phyloP scores from a whole-genome alignment of 1,139 yeast species.

The Kodamaea sp. region DNA sequence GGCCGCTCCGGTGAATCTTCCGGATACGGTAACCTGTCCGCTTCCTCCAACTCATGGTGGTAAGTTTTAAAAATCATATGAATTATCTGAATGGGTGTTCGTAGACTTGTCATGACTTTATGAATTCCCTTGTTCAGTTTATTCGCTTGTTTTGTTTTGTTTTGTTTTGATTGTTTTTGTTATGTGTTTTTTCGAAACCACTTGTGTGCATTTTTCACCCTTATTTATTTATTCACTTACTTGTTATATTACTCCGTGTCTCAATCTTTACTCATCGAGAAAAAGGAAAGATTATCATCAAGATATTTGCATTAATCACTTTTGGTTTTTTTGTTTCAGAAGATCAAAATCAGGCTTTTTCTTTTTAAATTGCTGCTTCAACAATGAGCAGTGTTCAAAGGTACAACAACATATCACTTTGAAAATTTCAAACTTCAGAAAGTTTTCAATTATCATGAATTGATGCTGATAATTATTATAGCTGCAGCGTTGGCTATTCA shows the following conservation, averaged over 20 bases:
- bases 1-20: constrained; percentile 25
- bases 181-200: constrained; percentile 10
- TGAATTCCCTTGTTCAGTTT: too few relatives aligned
- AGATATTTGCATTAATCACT: constrained; percentile 26
- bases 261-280: constrained; percentile 26
- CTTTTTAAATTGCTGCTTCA: constrained; percentile 13
- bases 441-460: constrained; percentile 11
- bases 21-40: constrained; percentile 32
- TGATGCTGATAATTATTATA: constrained; percentile 11
- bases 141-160: too few relatives aligned
- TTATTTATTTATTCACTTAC: constrained; percentile 10
- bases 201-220: constrained; percentile 17
- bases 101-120: constrained; percentile 9
- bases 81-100: constrained; percentile 8
- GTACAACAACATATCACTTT: constrained; percentile 2
- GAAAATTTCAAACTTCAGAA: constrained; percentile 5
- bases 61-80: constrained; percentile 15
- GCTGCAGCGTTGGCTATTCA: constrained; percentile 5
- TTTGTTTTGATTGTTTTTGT: constrained; percentile 11
- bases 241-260: constrained; percentile 27
- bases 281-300: constrained; percentile 20
- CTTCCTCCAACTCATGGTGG: constrained; percentile 44
- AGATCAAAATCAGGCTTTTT: constrained; percentile 10
- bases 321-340: constrained; percentile 17
- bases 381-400: neutral